Percentiles rank a stretch among this genome's conserved stretches.
Conservation (phyloP, 106 monocot species). For the Amphibolis antarctica region DNA sequence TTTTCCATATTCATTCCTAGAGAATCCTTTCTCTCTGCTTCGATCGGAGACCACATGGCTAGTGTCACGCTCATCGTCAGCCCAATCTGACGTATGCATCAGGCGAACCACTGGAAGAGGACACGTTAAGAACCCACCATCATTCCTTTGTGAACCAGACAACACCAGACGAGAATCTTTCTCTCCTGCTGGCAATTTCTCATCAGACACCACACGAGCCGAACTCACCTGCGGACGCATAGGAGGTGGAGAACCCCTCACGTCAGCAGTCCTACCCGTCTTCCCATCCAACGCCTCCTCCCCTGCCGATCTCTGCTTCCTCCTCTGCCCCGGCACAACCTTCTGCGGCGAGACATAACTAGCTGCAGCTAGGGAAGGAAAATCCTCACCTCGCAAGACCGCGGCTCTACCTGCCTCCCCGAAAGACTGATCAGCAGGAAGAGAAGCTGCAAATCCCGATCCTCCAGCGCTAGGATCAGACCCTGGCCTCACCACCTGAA, state of each 20-base stretch:
- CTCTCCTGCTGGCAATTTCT: no score
- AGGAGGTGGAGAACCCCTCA: constrained; percentile 1
- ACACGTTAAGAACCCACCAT: constrained; percentile 19
- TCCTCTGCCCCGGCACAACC: constrained; percentile 5
- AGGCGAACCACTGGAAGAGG: constrained; percentile 44
- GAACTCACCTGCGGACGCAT: background rate
- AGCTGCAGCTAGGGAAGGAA: constrained; percentile 46
- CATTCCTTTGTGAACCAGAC: constrained; percentile 7
- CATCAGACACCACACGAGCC: constrained; percentile 7
- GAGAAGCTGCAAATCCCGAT: background rate
- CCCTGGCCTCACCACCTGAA: background rate
- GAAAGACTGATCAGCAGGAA: background rate
- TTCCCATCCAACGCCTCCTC: constrained; percentile 14
- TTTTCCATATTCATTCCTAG: constrained; percentile 14
- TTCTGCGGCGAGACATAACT: constrained; percentile 1
- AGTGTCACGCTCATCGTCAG: constrained; percentile 84
- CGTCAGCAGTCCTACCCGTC: constrained; percentile 7
- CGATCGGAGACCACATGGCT: constrained; percentile 41
- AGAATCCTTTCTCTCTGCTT: constrained; percentile 27
- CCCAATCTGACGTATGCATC: constrained; percentile 66
- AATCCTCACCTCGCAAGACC: constrained; percentile 63
- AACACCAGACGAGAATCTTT: background rate
- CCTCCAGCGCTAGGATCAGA: constrained; percentile 1
- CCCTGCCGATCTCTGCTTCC: constrained; percentile 10
- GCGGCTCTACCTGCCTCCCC: constrained; percentile 27